These are phyloP conservation scores for Boletellus deceptivus DNA, from an alignment of 1,284 basidiomycete genomes.

Conservation along the genomic window DNA sequence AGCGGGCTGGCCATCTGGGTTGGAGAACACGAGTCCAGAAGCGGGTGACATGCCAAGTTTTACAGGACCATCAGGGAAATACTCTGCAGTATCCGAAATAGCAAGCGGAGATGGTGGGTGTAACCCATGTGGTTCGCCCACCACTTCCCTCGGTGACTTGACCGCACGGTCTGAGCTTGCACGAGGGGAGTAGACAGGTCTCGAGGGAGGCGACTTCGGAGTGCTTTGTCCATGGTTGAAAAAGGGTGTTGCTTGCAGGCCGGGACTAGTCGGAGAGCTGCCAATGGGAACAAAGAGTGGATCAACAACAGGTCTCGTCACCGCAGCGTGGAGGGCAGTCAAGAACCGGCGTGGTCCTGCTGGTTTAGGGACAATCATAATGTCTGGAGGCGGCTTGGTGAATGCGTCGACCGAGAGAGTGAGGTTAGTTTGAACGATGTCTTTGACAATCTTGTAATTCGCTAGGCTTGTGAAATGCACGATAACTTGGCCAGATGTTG, in stretches of 20 bases:
- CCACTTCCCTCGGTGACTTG: conserved; percentile 50
- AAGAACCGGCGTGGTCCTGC: conserved; percentile 89
- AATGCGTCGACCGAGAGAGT: conserved; percentile 40
- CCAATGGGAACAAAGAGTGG: conserved; percentile 91
- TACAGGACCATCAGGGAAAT: conserved; percentile 75
- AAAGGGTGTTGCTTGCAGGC: conserved; percentile 42
- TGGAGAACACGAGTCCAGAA: conserved; percentile 88
- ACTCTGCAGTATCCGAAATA: conserved; percentile 78
- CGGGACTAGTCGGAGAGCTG: conserved; percentile 80
- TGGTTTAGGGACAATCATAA: conserved; percentile 94
- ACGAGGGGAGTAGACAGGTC: conserved; percentile 50
- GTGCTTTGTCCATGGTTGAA: conserved; percentile 39
- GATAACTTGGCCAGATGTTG: conserved; percentile 52
- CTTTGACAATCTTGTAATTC: conserved; percentile 86
- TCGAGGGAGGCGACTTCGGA: conserved; percentile 41
- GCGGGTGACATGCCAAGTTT: conserved; percentile 76
- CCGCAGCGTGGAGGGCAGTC: conserved; percentile 84
- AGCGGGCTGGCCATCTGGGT: conserved; percentile 87
- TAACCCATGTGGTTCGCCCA: conserved; percentile 38
- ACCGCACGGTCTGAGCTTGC: conserved; percentile 58
- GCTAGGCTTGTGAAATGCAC: conserved; percentile 88
- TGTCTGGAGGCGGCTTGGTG: conserved; percentile 59
- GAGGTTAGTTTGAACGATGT: conserved; percentile 75
- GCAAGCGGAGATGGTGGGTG: conserved; percentile 71
- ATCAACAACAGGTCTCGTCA: conserved; percentile 82